Percentiles rank a stretch among this genome's conserved stretches.
Conservation (phyloP, 2,329 filamentous ascomycete species). For the Fusarium liriodendri region DNA sequence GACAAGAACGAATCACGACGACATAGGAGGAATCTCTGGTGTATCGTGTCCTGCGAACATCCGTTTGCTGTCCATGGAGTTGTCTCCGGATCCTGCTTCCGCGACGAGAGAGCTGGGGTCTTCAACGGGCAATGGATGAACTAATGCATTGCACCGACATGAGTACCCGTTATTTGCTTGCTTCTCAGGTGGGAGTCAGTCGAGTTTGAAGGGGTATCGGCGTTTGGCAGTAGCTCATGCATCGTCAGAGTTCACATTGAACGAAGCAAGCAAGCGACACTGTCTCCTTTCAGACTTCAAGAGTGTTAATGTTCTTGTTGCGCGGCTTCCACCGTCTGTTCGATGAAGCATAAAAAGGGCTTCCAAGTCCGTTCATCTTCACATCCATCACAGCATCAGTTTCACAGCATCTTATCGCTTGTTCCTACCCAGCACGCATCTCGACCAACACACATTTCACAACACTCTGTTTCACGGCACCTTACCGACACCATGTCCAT, state of each 20-base stretch:
- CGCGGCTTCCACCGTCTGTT: background rate
- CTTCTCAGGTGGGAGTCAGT: background rate
- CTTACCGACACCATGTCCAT: constrained; percentile 17
- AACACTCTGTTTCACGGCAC: background rate
- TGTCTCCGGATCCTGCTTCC: background rate
- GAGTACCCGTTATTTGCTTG: background rate
- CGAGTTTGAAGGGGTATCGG: background rate
- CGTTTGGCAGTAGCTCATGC: constrained; percentile 16
- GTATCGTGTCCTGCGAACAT: constrained; percentile 10
- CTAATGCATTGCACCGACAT: constrained; percentile 24
- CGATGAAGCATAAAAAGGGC: constrained; percentile 19
- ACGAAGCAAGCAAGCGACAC: constrained; percentile 20
- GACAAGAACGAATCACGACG: constrained; percentile 10
- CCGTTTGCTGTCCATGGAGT: constrained; percentile 2
- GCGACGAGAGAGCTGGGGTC: constrained; percentile 2
- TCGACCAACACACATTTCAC: background rate
- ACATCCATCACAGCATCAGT: background rate
- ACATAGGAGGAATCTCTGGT: background rate
- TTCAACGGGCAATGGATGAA: constrained; percentile 14
- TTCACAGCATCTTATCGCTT: background rate
- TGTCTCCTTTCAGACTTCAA: background rate
- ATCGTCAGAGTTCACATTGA: constrained; percentile 11
- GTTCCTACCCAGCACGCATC: background rate
- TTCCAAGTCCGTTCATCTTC: background rate
- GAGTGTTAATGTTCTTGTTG: background rate